Base-by-base conservation (phyloP, 2,329 filamentous ascomycete species). In the Metarhizium album region DNA sequence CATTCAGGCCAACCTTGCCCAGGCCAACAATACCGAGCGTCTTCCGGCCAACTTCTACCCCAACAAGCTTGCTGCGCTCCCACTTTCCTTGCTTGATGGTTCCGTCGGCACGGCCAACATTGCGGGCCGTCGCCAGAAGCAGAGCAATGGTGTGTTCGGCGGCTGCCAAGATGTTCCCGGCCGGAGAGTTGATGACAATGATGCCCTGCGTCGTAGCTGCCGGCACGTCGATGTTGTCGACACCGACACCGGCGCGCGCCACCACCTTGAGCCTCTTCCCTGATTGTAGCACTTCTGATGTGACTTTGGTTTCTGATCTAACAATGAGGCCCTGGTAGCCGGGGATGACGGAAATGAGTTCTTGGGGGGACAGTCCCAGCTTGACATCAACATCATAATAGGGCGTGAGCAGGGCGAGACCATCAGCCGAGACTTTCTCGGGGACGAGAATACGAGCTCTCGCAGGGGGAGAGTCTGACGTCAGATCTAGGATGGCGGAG, bases 1-100 rank as follows among this genome's bases (percentile, higher is more conserved):
- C 87, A 47, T 85, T 86, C 62, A 90, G 74, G 22, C 87, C 87
- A 27, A 91, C 86, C 70, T 90, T 90, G n/a, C 87, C 87, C 24
- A 90, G 68, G 1, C 87, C 87, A 38, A 93, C 80, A 47, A 91
- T 83, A 1, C 83, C 86, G 6, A 91, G 70, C 1, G 79, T 85
- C 70, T 90, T 91, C 45, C 83, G 79, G 47, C 87, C 85, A 11
- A 90, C 82, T 64, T 91, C 87, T 18, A 89, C 79, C 4, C 87
- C 87, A 0, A 89, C 83, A 3, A 90, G 74, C 58, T 80, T 79
- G 60, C 82, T 80, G 50, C 87, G 74, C 63, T 90, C 86, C 87
- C 87, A 91, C 48, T 79, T 80, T 0, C 83, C 83, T n/a, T 65
- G 71, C 60, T 90, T 87, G 55, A 89, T 70, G 53, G 76, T 81